Evolutionary conservation across 2,329 filamentous ascomycete species (phyloP).

Genomic region (Trichophaea hybrida): DNA sequence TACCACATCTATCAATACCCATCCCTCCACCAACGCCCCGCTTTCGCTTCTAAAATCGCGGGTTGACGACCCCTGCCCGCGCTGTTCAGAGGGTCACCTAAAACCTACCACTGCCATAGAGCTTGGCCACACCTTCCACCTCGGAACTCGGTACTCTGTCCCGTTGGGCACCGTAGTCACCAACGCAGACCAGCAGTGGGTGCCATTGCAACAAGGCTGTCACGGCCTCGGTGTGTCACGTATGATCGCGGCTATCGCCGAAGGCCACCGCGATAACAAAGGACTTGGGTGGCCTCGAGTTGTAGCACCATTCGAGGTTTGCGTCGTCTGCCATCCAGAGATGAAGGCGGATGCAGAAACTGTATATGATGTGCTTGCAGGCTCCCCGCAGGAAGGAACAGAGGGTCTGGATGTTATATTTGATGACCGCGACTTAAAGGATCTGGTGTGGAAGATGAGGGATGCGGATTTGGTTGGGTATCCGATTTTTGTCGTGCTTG

Average conservation of each 20-base stretch:
- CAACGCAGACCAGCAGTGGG: slow-evolving; percentile 29
- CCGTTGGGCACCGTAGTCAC: slow-evolving; percentile 53
- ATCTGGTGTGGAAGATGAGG: slow-evolving; percentile 69
- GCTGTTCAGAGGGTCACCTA: slow-evolving; percentile 50
- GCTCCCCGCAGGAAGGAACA: slow-evolving; percentile 9
- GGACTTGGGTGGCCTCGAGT: slow-evolving; percentile 78
- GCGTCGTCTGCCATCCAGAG: slow-evolving; percentile 41
- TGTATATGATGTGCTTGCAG: slow-evolving; percentile 48
- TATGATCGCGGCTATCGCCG: slow-evolving; percentile 73
- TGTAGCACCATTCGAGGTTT: slow-evolving; percentile 71
- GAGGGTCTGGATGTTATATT: slow-evolving; percentile 45
- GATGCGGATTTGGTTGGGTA: slow-evolving; percentile 87
- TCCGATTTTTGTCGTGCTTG: slow-evolving; percentile 67
- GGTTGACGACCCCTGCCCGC: slow-evolving; percentile 57
- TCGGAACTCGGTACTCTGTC: slow-evolving; percentile 74
- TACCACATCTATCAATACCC: slow-evolving; percentile 19
- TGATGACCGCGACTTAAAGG: slow-evolving; percentile 51
- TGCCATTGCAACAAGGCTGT: slow-evolving; percentile 81
- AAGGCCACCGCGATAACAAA: slow-evolving; percentile 52
- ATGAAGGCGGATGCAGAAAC: slow-evolving; percentile 35
- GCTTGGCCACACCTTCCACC: slow-evolving; percentile 86
- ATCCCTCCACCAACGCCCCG: slow-evolving; percentile 32
- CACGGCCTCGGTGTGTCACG: slow-evolving; percentile 89
- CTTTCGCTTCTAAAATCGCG: slow-evolving; percentile 52
- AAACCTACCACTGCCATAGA: slow-evolving; percentile 63